phyloP scores from a whole-genome alignment of 345 rosid species.

The Lenwebbia sp. region DNA sequence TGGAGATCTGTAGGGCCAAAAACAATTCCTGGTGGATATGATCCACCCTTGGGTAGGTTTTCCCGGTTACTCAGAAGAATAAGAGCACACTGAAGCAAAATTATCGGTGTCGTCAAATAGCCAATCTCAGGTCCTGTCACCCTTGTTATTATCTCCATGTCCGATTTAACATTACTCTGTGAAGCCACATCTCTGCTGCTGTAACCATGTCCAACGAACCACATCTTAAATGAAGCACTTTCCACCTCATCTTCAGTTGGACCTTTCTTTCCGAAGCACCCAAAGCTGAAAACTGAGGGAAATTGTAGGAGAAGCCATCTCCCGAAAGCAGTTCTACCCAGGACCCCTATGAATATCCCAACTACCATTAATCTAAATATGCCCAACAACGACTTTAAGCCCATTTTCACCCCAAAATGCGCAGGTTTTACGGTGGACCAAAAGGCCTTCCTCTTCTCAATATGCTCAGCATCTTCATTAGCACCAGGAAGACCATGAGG shows the following conservation, averaged over 20 bases:
- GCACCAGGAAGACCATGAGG: conserved; percentile 63
- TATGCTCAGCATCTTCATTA: conserved; percentile 50
- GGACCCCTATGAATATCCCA: conserved; percentile 52
- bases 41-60: conserved; percentile 66
- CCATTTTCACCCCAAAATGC: conserved; percentile 71
- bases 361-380: conserved; percentile 30
- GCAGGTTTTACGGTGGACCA: conserved; percentile 71
- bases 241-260: conserved; percentile 75
- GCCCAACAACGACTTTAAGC: conserved; percentile 50
- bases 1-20: conserved; percentile 75
- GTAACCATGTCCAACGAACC: conserved; percentile 76
- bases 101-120: conserved; percentile 65
- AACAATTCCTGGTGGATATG: conserved; percentile 65
- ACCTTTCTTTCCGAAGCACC: conserved; percentile 70
- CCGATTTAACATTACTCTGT: conserved; percentile 34
- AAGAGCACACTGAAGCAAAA: conserved; percentile 60
- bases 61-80: conserved; percentile 42
- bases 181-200: conserved; percentile 37
- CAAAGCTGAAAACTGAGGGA: conserved; percentile 79
- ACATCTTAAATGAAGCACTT: conserved; percentile 79
- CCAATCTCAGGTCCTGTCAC: conserved; percentile 85
- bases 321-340: conserved; percentile 42
- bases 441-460: conserved; percentile 45
- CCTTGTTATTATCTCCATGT: conserved; percentile 59
- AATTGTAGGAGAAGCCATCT: conserved; percentile 78